Evolutionary conservation across 305 asterid genomes (phyloP), one percentile per base, ranked within the genome.

Genomic region (Lippia alba): DNA sequence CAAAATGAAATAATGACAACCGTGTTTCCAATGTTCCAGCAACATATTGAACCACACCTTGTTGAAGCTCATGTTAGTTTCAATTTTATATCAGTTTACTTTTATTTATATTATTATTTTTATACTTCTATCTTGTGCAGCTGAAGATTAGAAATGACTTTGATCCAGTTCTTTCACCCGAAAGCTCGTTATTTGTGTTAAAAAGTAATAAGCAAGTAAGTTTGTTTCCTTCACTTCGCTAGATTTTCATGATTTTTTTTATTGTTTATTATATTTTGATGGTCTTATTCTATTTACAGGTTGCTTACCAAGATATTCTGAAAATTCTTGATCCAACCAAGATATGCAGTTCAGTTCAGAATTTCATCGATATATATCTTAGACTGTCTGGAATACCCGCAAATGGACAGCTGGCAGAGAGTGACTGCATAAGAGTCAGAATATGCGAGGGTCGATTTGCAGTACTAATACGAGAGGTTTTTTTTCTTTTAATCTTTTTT

Each of bases 371-470:
- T 75, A 86, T 94, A 72, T 94, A 94, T 79, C 76, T 94, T 60
- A 57, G 92, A 67, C 83, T 92, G 57, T 85, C 96, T 64, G 98
- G 94, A 78, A 75, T 80, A 78, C 96, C 91, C 70, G 77, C 88
- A 36, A 89, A 89, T 80, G 99, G 96, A 64, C 96, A 84, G 74
- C 79, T 94, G 76, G 77, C 94, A 3, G 99, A 94, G 80, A 74
- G 97, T 64, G 98, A 94, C 66, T 92, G 98, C 68, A 86, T 92
- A 75, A 82, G 99, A 81, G 99, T 94, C 66, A 81, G 99, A 77
- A 84, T 94, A 77, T 94, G 99, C 56, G 99, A 94, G 77, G 99
- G 99, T 79, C 85, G 98, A 82, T 94, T 94, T 63, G 98, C 99
- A 0, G 71, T 92, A 81, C 88, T 94, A 48, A 94, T 94, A 76